Conservation (phyloP, 2,329 filamentous ascomycete species). For the Hypoxylon sp. region DNA sequence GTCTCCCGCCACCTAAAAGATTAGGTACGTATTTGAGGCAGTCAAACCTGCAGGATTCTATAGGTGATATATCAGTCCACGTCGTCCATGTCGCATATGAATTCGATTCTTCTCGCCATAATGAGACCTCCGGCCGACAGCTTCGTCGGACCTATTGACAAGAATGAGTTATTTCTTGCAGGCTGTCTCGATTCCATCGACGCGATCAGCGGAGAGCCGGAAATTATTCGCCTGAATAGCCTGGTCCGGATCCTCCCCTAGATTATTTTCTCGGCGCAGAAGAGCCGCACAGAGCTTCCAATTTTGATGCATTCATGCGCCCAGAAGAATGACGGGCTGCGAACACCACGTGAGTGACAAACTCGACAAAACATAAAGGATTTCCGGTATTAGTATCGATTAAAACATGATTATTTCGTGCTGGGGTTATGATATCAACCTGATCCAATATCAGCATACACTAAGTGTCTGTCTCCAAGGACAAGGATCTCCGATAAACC, state of each 20-base stretch:
- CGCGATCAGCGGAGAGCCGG: conserved; percentile 26
- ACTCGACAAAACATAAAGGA: conserved; percentile 10
- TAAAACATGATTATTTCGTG: conserved; percentile 20
- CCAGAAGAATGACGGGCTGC: conserved; percentile 29
- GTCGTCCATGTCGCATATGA: conserved; percentile 8
- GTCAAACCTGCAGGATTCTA: conserved; percentile 6
- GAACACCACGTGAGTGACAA: conserved; percentile 29
- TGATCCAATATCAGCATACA: conserved; percentile 31
- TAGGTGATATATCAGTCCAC: conserved; percentile 14
- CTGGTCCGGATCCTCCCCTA: conserved; percentile 31
- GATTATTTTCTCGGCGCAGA: conserved; percentile 20
- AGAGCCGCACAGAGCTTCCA: conserved; percentile 41
- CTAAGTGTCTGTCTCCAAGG: conserved; percentile 22
- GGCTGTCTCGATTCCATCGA: conserved; percentile 2
- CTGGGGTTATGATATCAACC: conserved; percentile 20
- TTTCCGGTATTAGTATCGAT: conserved; percentile 7
- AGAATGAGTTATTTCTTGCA: conserved; percentile 10
- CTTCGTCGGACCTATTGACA: conserved; percentile 2
- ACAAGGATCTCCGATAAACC: conserved; percentile 24
- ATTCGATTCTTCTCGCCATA: conserved; percentile 18
- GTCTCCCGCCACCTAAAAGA: background rate
- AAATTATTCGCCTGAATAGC: conserved; percentile 36
- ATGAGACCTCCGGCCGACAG: conserved; percentile 7
- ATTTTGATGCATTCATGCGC: conserved; percentile 40
- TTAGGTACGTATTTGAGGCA: background rate